Conservation (phyloP, 2,329 filamentous ascomycete species). For the Claviceps sp. region DNA sequence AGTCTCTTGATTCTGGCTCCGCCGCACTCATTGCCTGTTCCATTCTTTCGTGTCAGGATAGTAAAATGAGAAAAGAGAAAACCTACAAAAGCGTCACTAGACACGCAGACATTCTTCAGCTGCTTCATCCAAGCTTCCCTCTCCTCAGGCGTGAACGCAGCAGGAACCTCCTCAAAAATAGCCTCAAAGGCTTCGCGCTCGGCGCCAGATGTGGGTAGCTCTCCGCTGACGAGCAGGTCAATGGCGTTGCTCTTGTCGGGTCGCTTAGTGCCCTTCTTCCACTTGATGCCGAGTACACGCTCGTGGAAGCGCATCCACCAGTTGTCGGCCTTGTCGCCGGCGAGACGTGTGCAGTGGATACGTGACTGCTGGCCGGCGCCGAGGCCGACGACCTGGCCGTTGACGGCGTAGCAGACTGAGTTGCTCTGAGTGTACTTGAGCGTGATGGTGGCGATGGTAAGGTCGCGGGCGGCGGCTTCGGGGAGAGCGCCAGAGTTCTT, state of each 20-base stretch:
- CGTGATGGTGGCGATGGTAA: conserved; percentile 91
- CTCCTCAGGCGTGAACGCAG: conserved; percentile 72
- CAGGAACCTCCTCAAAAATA: conserved; percentile 80
- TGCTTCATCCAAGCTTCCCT: conserved; percentile 74
- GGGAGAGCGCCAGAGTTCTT: conserved; percentile 63
- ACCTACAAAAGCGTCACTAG: conserved; percentile 89
- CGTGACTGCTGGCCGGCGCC: conserved; percentile 94
- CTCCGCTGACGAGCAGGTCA: conserved; percentile 82
- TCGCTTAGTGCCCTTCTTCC: conserved; percentile 95
- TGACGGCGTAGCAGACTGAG: conserved; percentile 92
- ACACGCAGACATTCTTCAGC: conserved; percentile 70
- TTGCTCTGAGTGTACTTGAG: conserved; percentile 99
- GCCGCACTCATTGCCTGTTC: no score
- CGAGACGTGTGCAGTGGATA: conserved; percentile 95
- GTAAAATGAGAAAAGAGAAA: background rate
- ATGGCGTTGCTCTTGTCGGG: conserved; percentile 98
- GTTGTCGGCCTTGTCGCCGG: conserved; percentile 96
- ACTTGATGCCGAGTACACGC: conserved; percentile 75
- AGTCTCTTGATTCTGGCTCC: background rate
- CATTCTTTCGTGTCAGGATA: background rate
- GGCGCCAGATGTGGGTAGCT: conserved; percentile 69
- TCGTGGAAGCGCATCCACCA: conserved; percentile 99
- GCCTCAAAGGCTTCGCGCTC: conserved; percentile 81
- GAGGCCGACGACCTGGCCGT: conserved; percentile 86
- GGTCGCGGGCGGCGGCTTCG: conserved; percentile 71